Base-by-base conservation (phyloP, 805 yeast genomes). In the Blastobotrys robertii region DNA sequence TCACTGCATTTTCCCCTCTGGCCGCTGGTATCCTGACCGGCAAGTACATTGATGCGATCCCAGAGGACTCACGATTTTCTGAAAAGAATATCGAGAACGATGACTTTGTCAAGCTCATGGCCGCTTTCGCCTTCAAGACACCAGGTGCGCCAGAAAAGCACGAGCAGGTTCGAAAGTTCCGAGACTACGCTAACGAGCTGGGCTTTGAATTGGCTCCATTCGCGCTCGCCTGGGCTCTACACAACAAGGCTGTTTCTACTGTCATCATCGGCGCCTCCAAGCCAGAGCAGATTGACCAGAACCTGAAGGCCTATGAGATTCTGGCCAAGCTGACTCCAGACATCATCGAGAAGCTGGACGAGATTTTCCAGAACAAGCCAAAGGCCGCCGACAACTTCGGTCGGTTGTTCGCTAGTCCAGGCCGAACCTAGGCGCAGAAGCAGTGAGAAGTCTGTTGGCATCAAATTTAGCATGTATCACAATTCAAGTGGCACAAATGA, bases 11-110 rank as follows among this genome's bases (percentile, higher is more conserved):
- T 56, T 52, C 58, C 12, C 63, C 63, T 6, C 44, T 58, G 40
- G 60, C 60, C n/a, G 52, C 58, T 43, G 63, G 63, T 16, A 13
- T 58, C 29, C 43, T 58, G 38, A 56, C 62, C n/a, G 63, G 63
- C n/a, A 58, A 58, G 47, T 58, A 58, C 33, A 42, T 37, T 5
- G 55, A 50, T 12, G 45, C 13, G 10, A 31, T 33, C 13, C 50
- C 50, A 13, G 35, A 37, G 13, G 47, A 38, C 11, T 47, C 50
- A 7, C 46, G 50, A 13, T 47, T 44, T 29, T 36, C 39, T 28
- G 22, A 37, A 15, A 22, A 11, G 11, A 38, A 38, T 22, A 14
- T 41, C 38, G 39, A 43, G 37, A 36, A 41, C 11, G 37, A 39
- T 33, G 45, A 48, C 5, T 38, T 40, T 12, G 35, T 49, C 12